A percentile compares a stretch with the other conserved stretches of the same genome.
These are phyloP conservation scores for Neurospora hispaniola DNA, from an alignment of 495 filamentous ascomycete genomes.

Conservation along the genomic window DNA sequence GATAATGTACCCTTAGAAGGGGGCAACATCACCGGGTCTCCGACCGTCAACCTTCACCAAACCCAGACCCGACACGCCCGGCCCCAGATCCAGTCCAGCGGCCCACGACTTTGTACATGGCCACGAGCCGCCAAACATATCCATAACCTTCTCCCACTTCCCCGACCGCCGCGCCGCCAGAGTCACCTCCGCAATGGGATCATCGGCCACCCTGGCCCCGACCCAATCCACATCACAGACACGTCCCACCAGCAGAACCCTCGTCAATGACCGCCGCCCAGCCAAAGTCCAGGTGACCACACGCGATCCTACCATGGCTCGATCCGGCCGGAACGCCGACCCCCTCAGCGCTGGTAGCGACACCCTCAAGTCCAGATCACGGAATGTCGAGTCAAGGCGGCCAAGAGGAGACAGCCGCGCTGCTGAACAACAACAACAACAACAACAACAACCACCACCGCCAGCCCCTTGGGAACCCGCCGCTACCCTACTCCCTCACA, in stretches of 20 bases:
- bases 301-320: slow-evolving; percentile 50
- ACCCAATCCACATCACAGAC: slow-evolving; percentile 1
- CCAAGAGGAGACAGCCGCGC: background rate
- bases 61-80: background rate
- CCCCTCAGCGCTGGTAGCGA: slow-evolving; percentile 40
- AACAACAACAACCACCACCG: slow-evolving; percentile 1
- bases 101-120: background rate
- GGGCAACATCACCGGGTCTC: background rate
- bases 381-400: background rate
- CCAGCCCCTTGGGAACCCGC: slow-evolving; percentile 62
- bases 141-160: background rate
- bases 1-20: background rate
- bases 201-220: background rate
- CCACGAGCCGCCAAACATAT: background rate
- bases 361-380: slow-evolving; percentile 1
- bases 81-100: background rate
- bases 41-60: background rate
- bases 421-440: slow-evolving; percentile 7
- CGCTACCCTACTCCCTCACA: slow-evolving; percentile 69
- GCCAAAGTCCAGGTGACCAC: slow-evolving; percentile 51
- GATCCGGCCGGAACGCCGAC: slow-evolving; percentile 51
- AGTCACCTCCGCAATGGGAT: background rate
- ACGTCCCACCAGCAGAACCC: slow-evolving; percentile 25
- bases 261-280: slow-evolving; percentile 32
- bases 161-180: background rate